These are phyloP conservation scores for Penicillium sp. DNA, from an alignment of 2,329 filamentous ascomycete genomes.

Conservation along the genomic window DNA sequence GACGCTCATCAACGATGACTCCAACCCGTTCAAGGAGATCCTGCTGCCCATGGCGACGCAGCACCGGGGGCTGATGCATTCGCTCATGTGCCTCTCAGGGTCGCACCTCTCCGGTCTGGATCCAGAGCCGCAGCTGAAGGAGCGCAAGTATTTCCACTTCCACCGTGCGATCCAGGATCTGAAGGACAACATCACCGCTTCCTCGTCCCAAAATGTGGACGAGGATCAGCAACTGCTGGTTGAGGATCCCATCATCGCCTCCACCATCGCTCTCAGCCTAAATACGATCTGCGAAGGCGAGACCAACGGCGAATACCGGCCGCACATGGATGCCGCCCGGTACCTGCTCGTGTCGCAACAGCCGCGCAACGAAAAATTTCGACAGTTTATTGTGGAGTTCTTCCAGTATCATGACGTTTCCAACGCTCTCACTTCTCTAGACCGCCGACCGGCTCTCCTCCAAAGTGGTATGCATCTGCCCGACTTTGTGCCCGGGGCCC, in stretches of 20 bases:
- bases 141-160: slow-evolving; percentile 57
- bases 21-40: slow-evolving; percentile 82
- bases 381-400: slow-evolving; percentile 69
- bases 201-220: slow-evolving; percentile 18
- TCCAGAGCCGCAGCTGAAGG: slow-evolving; percentile 50
- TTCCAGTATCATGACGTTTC: slow-evolving; percentile 76
- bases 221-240: slow-evolving; percentile 41
- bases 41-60: slow-evolving; percentile 76
- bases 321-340: slow-evolving; percentile 74
- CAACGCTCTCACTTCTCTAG: slow-evolving; percentile 56
- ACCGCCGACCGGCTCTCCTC: slow-evolving; percentile 53
- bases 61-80: slow-evolving; percentile 84
- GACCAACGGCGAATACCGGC: slow-evolving; percentile 67
- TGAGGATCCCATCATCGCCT: slow-evolving; percentile 60
- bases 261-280: slow-evolving; percentile 59
- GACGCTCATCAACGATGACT: slow-evolving; percentile 74
- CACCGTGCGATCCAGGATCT: slow-evolving; percentile 42
- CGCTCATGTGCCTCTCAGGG: slow-evolving; percentile 76
- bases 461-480: slow-evolving; percentile 54
- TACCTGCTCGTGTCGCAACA: slow-evolving; percentile 62
- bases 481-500: slow-evolving; percentile 53
- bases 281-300: slow-evolving; percentile 61
- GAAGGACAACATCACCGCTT: slow-evolving; percentile 40
- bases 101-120: slow-evolving; percentile 63
- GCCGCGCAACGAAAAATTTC: slow-evolving; percentile 66